These are phyloP conservation scores for Penicillium steckii DNA, from an alignment of 495 filamentous ascomycete species.

Conservation along the genomic window DNA sequence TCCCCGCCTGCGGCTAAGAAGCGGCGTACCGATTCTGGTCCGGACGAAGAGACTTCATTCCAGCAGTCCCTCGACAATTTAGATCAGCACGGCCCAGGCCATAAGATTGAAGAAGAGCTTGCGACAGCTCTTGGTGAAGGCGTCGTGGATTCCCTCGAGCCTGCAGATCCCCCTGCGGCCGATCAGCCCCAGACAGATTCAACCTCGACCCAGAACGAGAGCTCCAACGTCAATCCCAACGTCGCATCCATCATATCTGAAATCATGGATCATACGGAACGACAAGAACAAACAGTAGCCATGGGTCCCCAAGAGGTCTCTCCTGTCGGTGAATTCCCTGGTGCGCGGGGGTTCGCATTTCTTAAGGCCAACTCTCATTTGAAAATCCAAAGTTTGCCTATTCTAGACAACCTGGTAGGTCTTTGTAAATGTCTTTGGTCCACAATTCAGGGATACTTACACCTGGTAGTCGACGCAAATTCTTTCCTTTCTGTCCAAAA, in stretches of 20 bases:
- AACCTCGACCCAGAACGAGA: slow-evolving; percentile 17
- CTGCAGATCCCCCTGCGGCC: slow-evolving; percentile 11
- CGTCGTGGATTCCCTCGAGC: slow-evolving; percentile 30
- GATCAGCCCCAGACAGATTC: slow-evolving; percentile 21
- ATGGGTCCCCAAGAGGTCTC: slow-evolving; percentile 39
- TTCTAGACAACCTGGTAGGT: slow-evolving; percentile 69
- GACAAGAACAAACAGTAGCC: slow-evolving; percentile 43
- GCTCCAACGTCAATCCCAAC: slow-evolving; percentile 29
- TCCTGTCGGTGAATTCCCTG: slow-evolving; percentile 27
- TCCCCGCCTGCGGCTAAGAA: slow-evolving; percentile 44
- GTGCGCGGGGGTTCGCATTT: slow-evolving; percentile 40
- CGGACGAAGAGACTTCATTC: slow-evolving; percentile 22
- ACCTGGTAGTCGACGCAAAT: slow-evolving; percentile 65
- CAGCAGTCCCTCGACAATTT: slow-evolving; percentile 16
- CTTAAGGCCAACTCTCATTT: slow-evolving; percentile 57
- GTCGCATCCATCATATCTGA: slow-evolving; percentile 41
- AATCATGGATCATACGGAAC: slow-evolving; percentile 50
- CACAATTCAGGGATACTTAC: slow-evolving; percentile 4
- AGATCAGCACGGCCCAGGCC: slow-evolving; percentile 29
- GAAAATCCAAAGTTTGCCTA: slow-evolving; percentile 67
- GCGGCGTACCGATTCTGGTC: slow-evolving; percentile 36
- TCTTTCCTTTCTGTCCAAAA: slow-evolving; percentile 65
- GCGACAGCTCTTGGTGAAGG: slow-evolving; percentile 36
- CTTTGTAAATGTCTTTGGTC: neutral
- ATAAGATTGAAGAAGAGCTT: slow-evolving; percentile 45